Base-by-base conservation (phyloP, 2,329 filamentous ascomycete genomes). In the Capronia coronata region DNA sequence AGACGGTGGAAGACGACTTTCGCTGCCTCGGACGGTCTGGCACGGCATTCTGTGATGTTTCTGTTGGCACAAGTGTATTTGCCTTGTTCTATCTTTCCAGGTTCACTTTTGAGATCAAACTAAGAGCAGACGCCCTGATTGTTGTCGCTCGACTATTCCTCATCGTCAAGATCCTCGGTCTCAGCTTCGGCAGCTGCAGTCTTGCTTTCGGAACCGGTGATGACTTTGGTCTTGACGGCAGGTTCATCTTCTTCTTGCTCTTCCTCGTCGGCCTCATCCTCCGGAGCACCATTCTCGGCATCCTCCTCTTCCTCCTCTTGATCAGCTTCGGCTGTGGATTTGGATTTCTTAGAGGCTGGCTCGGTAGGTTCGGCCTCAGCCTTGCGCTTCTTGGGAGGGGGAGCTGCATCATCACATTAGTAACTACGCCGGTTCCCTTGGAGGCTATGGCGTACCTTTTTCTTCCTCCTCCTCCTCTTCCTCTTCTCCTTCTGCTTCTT, bases 331-430 rank as follows among this genome's bases (percentile, higher is more conserved):
- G 49, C 27, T 10, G 47, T 40, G 9, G 52, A 27, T 46, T 60
- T 59, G 18, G 53, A 49, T 38, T 60, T 58, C 52, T 60, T 59
- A 2, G 47, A 37, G 9, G 44, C 51, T 22, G 54, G 45, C 10
- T 53, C 58, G 37, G 39, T 37, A 18, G 49, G 48, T 21, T 56
- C 56, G 32, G 52, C 50, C 18, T 60, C 59, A 41, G 55, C 54
- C 51, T 59, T 61, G 40, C 56, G 57, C 45, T 61, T 61, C 51
- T 55, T 57, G 22, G 54, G 43, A 41, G 57, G 49, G 18, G 56
- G 43, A 38, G 46, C 32, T 46, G 37, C 13, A 30, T 37, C n/a
- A 39, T 2, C 37, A 18, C 29, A 37, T 34, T 30, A 11, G 44
- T 55, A 27, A 52, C 48, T 21, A 18, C 18, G 4, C 13, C 14